These are phyloP conservation scores for Colletotrichum sidae DNA, from an alignment of 2,329 filamentous ascomycete species.

Conservation along the genomic window DNA sequence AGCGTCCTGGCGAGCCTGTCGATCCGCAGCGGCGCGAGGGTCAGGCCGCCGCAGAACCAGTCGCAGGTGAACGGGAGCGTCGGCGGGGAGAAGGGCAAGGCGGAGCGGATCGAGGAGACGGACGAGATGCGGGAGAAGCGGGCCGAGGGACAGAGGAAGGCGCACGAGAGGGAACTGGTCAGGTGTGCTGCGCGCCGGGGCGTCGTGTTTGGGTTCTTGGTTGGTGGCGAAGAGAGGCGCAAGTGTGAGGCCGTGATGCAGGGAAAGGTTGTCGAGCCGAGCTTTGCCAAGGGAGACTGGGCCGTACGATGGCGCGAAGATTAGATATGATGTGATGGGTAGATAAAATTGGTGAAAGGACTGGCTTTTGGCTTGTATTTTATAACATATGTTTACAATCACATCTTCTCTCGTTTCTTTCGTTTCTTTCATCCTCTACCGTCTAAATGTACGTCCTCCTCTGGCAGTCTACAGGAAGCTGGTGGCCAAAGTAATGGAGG, in stretches of 20 bases:
- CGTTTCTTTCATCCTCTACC: background rate
- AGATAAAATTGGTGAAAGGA: background rate
- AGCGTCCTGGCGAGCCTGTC: conserved; percentile 48
- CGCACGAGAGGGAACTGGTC: conserved; percentile 67
- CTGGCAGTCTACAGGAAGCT: conserved; percentile 47
- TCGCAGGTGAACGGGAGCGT: conserved; percentile 68
- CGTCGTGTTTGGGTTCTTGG: conserved; percentile 64
- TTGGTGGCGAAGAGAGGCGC: conserved; percentile 44
- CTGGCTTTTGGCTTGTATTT: conserved; percentile 7
- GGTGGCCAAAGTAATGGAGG: conserved; percentile 66
- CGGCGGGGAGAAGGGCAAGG: conserved; percentile 65
- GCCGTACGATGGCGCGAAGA: conserved; percentile 66
- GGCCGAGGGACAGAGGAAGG: conserved; percentile 57
- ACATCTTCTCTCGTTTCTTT: background rate
- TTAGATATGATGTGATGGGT: background rate
- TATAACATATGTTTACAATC: background rate
- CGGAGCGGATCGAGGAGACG: conserved; percentile 64
- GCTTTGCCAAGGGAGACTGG: conserved; percentile 72
- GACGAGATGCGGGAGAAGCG: conserved; percentile 62
- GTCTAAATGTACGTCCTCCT: background rate
- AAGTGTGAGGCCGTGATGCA: conserved; percentile 71
- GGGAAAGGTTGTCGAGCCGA: conserved; percentile 68
- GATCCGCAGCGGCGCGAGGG: conserved; percentile 50
- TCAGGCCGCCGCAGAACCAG: conserved; percentile 49
- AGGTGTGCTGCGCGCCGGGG: conserved; percentile 71